Evolutionary conservation across 139 green algal genomes (phyloP), one percentile per base, ranked within the genome.

Genomic region (Yamagishiella unicocca): DNA sequence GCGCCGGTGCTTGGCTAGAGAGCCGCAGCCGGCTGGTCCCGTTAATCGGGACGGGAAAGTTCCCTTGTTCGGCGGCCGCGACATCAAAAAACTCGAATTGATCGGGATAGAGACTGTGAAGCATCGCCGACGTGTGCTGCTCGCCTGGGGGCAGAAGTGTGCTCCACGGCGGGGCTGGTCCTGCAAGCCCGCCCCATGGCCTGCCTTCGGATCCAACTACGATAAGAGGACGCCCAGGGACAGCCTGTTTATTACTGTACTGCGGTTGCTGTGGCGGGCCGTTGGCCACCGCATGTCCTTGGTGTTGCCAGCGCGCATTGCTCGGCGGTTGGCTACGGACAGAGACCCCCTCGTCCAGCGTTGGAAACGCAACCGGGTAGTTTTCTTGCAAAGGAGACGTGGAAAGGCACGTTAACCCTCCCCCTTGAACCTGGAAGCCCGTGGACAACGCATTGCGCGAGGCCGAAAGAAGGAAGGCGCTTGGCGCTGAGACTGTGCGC

Each of bases 401-500:
- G 67, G 35, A 46, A 14, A 27, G 21, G 8, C 67, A 21, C 33
- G 33, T 27, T 33, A 46, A 33, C 22, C 67, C 67, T 22, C 10
- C 31, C 14, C n/a, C n/a, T 21, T 5, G 35, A 46, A 14, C 37
- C 19, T 75, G 3, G 38, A 22, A 19, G 35, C 33, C 67, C 1
- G 67, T 33, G 2, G 35, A 75, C 67, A 25, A 21, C 17, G 4
- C 31, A 4, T 33, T 10, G 33, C 33, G 25, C 38, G 40, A 55
- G 17, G 70, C 70, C 21, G 19, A 12, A 12, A 37, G 22, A 35
- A 55, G 33, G 45, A 74, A 74, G 19, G 66, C 66, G 37, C 66
- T 74, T 17, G 70, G 70, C 1, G 70, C 70, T 22, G 70, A 78
- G 29, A 78, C 70, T 19, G 70, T 78, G 40, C 70, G 70, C 1